phyloP scores from a whole-genome alignment of 768 basidiomycete genomes.

The Coprinopsis cinerea region DNA sequence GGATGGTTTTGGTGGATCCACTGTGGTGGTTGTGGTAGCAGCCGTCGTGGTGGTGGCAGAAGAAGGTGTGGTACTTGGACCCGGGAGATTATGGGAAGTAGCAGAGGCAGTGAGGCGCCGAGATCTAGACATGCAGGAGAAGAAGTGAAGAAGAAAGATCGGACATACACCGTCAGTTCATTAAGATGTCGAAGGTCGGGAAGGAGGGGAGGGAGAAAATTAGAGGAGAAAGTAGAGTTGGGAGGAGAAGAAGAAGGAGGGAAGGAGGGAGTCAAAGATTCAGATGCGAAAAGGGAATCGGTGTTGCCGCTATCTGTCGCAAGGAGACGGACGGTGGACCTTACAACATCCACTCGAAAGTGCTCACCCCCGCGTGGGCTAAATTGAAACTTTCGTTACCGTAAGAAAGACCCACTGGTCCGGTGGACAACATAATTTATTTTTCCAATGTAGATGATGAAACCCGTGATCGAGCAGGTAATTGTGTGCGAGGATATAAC shows the following conservation, averaged over 20 bases:
- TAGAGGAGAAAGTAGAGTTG: constrained; percentile 17
- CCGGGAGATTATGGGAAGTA: constrained; percentile 34
- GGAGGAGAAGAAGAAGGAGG: constrained; percentile 18
- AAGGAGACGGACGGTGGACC: constrained; percentile 18
- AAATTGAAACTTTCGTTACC: constrained; percentile 18
- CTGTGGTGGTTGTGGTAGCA: too few species aligned
- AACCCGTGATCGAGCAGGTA: constrained; percentile 10
- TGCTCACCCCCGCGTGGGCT: constrained; percentile 7
- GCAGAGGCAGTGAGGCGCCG: constrained; percentile 42
- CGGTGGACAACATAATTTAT: constrained; percentile 19
- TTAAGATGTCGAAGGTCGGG: constrained; percentile 13
- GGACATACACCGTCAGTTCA: constrained; percentile 12
- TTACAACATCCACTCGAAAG: constrained; percentile 25
- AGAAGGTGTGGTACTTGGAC: constrained; percentile 28
- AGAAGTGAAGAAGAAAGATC: constrained; percentile 19
- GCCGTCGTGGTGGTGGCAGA: too few species aligned
- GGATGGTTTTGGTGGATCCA: too few species aligned
- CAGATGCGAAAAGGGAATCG: constrained; percentile 24
- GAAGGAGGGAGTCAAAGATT: constrained; percentile 18
- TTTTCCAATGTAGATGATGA: constrained; percentile 14
- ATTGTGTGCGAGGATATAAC: constrained; percentile 5
- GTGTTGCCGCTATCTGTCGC: constrained; percentile 28
- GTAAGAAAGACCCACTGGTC: constrained; percentile 26
- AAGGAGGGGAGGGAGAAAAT: constrained; percentile 19
- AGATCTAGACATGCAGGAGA: constrained; percentile 43